Conservation (phyloP, 768 basidiomycete species). For the Lentinula aciculospora region DNA sequence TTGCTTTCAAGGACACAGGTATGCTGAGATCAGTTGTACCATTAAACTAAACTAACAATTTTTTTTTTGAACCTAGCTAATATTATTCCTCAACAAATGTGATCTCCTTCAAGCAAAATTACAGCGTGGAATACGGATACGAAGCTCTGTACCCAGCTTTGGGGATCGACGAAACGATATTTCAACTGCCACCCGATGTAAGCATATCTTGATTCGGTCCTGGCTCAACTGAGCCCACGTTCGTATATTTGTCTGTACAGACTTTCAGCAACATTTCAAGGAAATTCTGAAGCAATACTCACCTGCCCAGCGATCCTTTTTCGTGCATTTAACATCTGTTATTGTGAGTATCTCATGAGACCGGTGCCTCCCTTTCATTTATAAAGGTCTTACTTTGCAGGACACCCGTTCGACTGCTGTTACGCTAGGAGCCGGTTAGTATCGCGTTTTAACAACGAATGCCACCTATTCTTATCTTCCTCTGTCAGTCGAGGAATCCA, state of each 20-base stretch:
- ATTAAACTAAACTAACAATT: not conserved
- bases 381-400: slow-evolving; percentile 33
- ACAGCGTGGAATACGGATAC: slow-evolving; percentile 57
- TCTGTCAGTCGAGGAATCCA: slow-evolving; percentile 60
- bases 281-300: slow-evolving; percentile 63
- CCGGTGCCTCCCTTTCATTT: slow-evolving; percentile 9
- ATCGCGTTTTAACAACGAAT: slow-evolving; percentile 6
- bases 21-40: not conserved
- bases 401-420: slow-evolving; percentile 71
- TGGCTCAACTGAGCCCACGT: not conserved
- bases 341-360: slow-evolving; percentile 44
- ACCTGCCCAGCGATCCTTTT: slow-evolving; percentile 61
- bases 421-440: slow-evolving; percentile 61
- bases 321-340: slow-evolving; percentile 71
- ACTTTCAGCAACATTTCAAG: slow-evolving; percentile 78
- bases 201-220: slow-evolving; percentile 16
- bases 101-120: slow-evolving; percentile 73
- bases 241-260: slow-evolving; percentile 25
- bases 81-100: slow-evolving; percentile 59
- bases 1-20: slow-evolving; percentile 52
- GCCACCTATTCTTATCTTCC: not conserved
- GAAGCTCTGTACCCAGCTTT: slow-evolving; percentile 67
- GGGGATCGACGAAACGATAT: slow-evolving; percentile 70
- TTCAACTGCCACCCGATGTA: slow-evolving; percentile 65
- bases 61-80: slow-evolving; percentile 12